A percentile compares a stretch with the other conserved stretches of the same genome.
phyloP scores from a whole-genome alignment of 148 eudicot genomes.

The Nepenthes gracilis region DNA sequence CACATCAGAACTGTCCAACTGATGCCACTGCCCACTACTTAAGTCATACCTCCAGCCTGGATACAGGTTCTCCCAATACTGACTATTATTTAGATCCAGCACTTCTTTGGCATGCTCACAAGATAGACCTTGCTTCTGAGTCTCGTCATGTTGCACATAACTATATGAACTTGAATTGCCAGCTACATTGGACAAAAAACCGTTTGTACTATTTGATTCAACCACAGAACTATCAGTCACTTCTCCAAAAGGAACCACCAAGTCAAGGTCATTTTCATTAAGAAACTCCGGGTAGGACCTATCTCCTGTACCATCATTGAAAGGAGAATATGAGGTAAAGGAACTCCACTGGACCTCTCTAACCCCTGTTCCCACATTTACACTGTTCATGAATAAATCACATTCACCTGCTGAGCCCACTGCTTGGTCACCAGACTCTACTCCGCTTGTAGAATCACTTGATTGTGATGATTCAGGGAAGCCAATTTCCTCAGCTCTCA shows the following conservation, averaged over 20 bases:
- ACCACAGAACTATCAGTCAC: slow-evolving; percentile 10
- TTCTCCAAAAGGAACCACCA: slow-evolving; percentile 21
- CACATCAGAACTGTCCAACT: slow-evolving; percentile 38
- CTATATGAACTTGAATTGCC: slow-evolving; percentile 9
- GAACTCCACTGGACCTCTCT: slow-evolving; percentile 78
- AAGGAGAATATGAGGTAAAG: slow-evolving; percentile 23
- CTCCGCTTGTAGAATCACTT: slow-evolving; percentile 13
- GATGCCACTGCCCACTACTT: slow-evolving; percentile 69
- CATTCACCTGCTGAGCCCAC: slow-evolving; percentile 7
- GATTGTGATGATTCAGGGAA: slow-evolving; percentile 15
- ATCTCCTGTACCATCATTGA: slow-evolving; percentile 15
- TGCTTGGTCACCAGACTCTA: slow-evolving; percentile 17
- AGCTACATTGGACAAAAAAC: slow-evolving; percentile 14
- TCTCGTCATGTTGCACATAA: slow-evolving; percentile 20
- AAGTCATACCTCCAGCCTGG: slow-evolving; percentile 81
- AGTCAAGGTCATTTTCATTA: slow-evolving; percentile 29
- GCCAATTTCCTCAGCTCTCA: slow-evolving; percentile 9
- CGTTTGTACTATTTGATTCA: slow-evolving; percentile 17
- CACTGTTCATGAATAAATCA: slow-evolving; percentile 13
- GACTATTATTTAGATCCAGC: slow-evolving; percentile 31
- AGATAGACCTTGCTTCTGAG: slow-evolving; percentile 16
- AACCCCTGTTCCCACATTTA: slow-evolving; percentile 26
- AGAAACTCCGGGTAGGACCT: slow-evolving; percentile 56
- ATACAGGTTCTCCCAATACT: slow-evolving; percentile 65
- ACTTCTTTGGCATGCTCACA: slow-evolving; percentile 12